These are phyloP conservation scores for Geranium rotundifolium DNA, from an alignment of 345 rosid species.

Conservation along the genomic window DNA sequence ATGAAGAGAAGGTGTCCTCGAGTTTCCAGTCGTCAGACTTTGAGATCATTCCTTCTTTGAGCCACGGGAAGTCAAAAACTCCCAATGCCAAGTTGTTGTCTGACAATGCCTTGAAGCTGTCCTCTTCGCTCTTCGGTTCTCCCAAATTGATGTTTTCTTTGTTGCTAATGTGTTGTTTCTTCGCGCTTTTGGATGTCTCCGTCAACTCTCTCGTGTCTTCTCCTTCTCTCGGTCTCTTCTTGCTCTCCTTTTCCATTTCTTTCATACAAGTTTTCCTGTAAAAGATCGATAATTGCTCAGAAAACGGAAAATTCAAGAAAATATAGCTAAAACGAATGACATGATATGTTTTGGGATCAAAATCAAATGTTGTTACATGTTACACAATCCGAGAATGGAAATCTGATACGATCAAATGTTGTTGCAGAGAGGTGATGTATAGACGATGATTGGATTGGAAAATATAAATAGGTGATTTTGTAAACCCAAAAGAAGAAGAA, in stretches of 20 bases:
- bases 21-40: constrained; percentile 6
- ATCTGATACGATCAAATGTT: too few species aligned
- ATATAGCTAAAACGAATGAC: too few species aligned
- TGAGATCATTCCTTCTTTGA: constrained; percentile 4
- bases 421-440: too few species aligned
- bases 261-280: too few species aligned
- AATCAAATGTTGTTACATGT: too few species aligned
- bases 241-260: constrained; percentile 3
- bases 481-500: too few species aligned
- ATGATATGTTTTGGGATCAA: too few species aligned
- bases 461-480: too few species aligned
- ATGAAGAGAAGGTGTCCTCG: not conserved
- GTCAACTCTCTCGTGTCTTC: not conserved
- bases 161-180: not conserved
- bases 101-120: not conserved
- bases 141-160: not conserved
- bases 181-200: not conserved
- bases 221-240: constrained; percentile 4
- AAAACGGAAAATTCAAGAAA: too few species aligned
- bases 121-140: not conserved
- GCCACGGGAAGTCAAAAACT: constrained; percentile 10
- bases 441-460: too few species aligned
- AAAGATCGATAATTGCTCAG: not conserved
- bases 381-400: too few species aligned
- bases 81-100: not conserved